Evolutionary conservation across 371 early-diverging fungal species (phyloP).

Genomic region (Mucor velutinosus): DNA sequence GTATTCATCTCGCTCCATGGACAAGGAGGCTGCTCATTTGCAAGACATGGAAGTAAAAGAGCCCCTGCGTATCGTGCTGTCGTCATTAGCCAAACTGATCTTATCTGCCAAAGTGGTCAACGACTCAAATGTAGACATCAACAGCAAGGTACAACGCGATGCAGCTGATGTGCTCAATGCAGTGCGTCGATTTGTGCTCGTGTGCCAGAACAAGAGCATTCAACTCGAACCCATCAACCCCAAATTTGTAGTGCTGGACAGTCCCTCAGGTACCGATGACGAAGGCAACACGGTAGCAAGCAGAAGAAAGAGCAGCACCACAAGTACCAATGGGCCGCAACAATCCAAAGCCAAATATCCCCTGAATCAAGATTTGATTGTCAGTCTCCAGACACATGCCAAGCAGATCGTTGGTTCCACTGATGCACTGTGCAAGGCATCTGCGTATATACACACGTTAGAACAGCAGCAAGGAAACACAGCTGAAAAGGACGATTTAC

Average conservation of each 20-base stretch:
- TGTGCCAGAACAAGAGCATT: constrained; percentile 44
- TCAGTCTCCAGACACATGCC: constrained; percentile 49
- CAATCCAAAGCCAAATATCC: constrained; percentile 36
- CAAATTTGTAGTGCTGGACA: constrained; percentile 21
- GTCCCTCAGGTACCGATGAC: background rate
- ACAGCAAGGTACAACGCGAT: constrained; percentile 40
- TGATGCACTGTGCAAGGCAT: constrained; percentile 41
- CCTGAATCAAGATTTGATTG: constrained; percentile 49
- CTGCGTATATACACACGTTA: constrained; percentile 33
- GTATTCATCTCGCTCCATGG: constrained; percentile 75
- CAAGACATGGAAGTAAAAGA: constrained; percentile 67
- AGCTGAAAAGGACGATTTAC: background rate
- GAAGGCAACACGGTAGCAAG: background rate
- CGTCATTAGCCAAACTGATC: constrained; percentile 78
- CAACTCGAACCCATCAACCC: constrained; percentile 30
- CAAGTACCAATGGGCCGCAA: background rate
- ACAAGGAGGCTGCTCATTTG: constrained; percentile 65
- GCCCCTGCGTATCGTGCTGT: constrained; percentile 73
- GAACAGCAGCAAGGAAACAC: constrained; percentile 27
- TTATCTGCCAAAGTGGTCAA: constrained; percentile 55
- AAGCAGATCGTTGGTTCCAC: constrained; percentile 51
- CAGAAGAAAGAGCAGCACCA: constrained; percentile 13
- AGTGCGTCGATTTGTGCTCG: constrained; percentile 69
- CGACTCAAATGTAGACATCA: constrained; percentile 15
- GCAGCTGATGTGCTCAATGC: constrained; percentile 71